Percentiles rank a stretch among this genome's conserved stretches.
Evolutionary conservation across 1,139 yeast species (phyloP).

Genomic region (Zygoascus meyerae): DNA sequence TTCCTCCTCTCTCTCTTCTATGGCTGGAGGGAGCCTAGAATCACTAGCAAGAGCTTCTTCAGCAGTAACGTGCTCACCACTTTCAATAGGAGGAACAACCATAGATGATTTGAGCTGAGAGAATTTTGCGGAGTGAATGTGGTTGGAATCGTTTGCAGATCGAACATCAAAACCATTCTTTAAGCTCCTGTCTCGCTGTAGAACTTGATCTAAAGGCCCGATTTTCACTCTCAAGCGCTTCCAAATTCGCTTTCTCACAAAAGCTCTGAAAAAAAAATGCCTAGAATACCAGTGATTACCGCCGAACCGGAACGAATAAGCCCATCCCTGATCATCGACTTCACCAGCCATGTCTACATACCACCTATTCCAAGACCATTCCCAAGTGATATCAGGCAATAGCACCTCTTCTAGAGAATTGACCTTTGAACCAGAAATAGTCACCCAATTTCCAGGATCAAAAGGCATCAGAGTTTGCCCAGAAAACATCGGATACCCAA

Average conservation of each 20-base stretch:
- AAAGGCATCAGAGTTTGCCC: slow-evolving; percentile 50
- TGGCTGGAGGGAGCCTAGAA: not conserved
- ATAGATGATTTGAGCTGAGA: too few species aligned
- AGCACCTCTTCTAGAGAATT: slow-evolving; percentile 44
- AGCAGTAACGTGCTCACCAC: not conserved
- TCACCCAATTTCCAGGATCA: slow-evolving; percentile 49
- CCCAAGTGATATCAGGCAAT: slow-evolving; percentile 63
- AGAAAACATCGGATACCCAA: slow-evolving; percentile 61
- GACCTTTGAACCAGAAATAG: slow-evolving; percentile 27
- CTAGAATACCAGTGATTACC: slow-evolving; percentile 37
- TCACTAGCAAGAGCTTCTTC: too few species aligned
- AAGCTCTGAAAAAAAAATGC: slow-evolving; percentile 36
- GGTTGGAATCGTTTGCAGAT: not conserved
- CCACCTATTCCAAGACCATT: slow-evolving; percentile 71
- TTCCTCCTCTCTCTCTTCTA: slow-evolving; percentile 1
- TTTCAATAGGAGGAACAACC: not conserved
- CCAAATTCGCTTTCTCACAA: slow-evolving; percentile 40
- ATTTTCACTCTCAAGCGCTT: slow-evolving; percentile 32
- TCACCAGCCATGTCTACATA: slow-evolving; percentile 65
- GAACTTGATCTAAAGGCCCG: not conserved
- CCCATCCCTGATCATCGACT: slow-evolving; percentile 77
- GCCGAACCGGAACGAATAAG: slow-evolving; percentile 44
- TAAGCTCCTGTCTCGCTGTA: slow-evolving; percentile 1
- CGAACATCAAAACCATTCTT: slow-evolving; percentile 3
- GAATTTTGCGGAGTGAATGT: too few species aligned